phyloP scores from a whole-genome alignment of 2,329 filamentous ascomycete genomes.

The Mycosphaerella sp. region DNA sequence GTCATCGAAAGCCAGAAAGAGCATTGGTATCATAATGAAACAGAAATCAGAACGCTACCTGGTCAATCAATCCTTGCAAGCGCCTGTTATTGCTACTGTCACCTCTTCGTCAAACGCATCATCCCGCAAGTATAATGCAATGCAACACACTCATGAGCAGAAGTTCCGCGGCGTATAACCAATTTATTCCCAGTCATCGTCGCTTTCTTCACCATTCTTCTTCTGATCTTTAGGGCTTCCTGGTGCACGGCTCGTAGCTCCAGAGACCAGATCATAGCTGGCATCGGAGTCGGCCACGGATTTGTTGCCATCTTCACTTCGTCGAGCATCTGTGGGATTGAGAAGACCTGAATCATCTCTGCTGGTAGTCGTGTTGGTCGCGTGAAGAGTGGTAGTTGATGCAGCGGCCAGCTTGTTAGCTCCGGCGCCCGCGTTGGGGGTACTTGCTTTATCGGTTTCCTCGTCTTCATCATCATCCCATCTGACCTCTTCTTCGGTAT shows the following conservation, averaged over 20 bases:
- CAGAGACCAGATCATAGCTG: conserved; percentile 84
- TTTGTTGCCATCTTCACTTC: conserved; percentile 68
- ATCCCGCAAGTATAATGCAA: too few species aligned
- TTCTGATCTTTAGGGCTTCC: conserved; percentile 54
- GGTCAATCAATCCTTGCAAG: too few species aligned
- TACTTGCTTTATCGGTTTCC: conserved; percentile 48
- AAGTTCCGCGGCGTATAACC: too few species aligned
- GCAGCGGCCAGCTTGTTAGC: conserved; percentile 21
- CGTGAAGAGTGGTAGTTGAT: conserved; percentile 29
- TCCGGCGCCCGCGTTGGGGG: conserved; percentile 24
- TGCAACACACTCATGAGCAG: too few species aligned
- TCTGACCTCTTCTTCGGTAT: conserved; percentile 64
- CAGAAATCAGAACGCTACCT: too few species aligned
- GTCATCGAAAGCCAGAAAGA: too few species aligned
- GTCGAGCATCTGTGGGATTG: conserved; percentile 37
- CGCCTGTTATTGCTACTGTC: too few species aligned
- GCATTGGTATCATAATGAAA: too few species aligned
- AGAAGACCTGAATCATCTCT: conserved; percentile 1
- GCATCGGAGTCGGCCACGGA: conserved; percentile 89
- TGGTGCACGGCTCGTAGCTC: conserved; percentile 69
- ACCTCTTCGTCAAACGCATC: too few species aligned
- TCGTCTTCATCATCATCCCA: conserved; percentile 76
- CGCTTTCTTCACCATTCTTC: conserved; percentile 32
- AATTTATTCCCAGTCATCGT: conserved; percentile 36
- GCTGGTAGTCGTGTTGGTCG: conserved; percentile 8